Conservation (phyloP, 345 rosid species). For the Pelargonium nanum region DNA sequence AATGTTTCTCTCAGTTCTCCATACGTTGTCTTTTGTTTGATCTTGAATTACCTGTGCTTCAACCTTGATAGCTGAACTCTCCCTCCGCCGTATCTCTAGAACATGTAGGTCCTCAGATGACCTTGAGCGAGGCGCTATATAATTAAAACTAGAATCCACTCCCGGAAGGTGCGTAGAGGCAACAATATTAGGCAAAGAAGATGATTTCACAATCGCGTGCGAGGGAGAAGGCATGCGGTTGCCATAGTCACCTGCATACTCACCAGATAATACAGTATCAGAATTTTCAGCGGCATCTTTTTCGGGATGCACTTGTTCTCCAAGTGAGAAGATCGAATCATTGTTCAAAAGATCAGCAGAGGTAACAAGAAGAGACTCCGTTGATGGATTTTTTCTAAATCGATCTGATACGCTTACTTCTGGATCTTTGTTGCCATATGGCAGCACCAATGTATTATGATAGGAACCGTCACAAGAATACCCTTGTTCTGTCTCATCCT, state of each 20-base stretch:
- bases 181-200: slow-evolving; percentile 45
- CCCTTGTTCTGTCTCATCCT: slow-evolving; percentile 38
- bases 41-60: slow-evolving; percentile 18
- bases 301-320: slow-evolving; percentile 41
- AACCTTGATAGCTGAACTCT: slow-evolving; percentile 25
- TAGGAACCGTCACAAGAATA: slow-evolving; percentile 37
- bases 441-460: slow-evolving; percentile 23
- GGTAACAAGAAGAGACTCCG: slow-evolving; percentile 35
- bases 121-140: slow-evolving; percentile 33
- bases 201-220: slow-evolving; percentile 35
- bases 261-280: slow-evolving; percentile 30
- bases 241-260: slow-evolving; percentile 31
- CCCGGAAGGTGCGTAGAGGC: slow-evolving; percentile 19
- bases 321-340: slow-evolving; percentile 51
- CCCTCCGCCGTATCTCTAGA: slow-evolving; percentile 27
- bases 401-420: slow-evolving; percentile 21
- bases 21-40: slow-evolving; percentile 19
- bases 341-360: slow-evolving; percentile 32
- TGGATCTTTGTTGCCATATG: slow-evolving; percentile 21
- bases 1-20: slow-evolving; percentile 22
- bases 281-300: slow-evolving; percentile 35
- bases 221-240: slow-evolving; percentile 28
- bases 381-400: slow-evolving; percentile 21
- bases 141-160: slow-evolving; percentile 20
- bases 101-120: slow-evolving; percentile 50